phyloP scores from a whole-genome alignment of 2,329 filamentous ascomycete species.

The Akanthomyces uredinophilus region DNA sequence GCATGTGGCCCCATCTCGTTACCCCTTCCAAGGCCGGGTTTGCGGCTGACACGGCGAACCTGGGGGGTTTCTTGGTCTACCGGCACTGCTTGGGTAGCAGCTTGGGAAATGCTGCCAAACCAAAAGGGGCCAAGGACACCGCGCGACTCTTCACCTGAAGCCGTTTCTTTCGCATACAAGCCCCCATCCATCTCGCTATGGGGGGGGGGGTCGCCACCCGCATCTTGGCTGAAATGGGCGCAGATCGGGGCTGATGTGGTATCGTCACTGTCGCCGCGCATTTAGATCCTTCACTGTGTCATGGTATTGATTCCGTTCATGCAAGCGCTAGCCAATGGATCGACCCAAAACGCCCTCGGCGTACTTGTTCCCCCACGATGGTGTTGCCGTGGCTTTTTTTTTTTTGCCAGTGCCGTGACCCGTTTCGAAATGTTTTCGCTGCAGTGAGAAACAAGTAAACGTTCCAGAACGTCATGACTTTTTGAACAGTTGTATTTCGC shows the following conservation, averaged over 20 bases:
- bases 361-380: neutral
- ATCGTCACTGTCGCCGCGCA: neutral
- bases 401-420: neutral
- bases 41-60: conserved; percentile 8
- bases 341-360: neutral
- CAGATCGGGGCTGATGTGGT: neutral
- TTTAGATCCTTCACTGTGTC: neutral
- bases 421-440: neutral
- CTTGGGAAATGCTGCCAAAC: neutral
- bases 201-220: neutral
- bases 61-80: neutral
- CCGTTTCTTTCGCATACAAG: neutral
- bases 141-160: neutral
- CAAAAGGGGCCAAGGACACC: conserved; percentile 5
- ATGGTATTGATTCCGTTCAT: neutral
- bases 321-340: neutral
- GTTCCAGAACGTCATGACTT: neutral
- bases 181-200: neutral
- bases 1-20: too few species aligned
- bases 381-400: neutral
- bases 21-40: neutral
- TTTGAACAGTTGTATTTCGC: neutral
- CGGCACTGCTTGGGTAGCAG: too few species aligned
- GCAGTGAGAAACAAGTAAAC: neutral
- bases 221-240: neutral